Base-by-base conservation (phyloP, 2,329 filamentous ascomycete species). In the Elsinoe fawcettii region DNA sequence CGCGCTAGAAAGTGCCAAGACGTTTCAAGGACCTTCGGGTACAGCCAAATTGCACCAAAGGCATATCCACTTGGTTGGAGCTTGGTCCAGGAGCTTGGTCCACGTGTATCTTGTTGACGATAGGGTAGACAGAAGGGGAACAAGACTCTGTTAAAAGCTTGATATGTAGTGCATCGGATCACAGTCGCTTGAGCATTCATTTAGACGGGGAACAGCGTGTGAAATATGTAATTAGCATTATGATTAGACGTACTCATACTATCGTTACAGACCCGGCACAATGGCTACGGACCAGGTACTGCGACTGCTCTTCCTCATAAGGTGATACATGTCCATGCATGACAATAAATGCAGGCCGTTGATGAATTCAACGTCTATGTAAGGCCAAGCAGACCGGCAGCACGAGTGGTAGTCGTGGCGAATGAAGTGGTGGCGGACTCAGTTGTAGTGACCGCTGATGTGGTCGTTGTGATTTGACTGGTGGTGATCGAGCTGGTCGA, bases 1-100 rank as follows among this genome's bases (percentile, higher is more conserved):
- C 25, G 25, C 25, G 18, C 25, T 34, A 34, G 27, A 32, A 22
- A 23, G 23, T 32, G 46, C 46, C 46, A 51, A 51, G 46, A 32
- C 30, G 46, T 51, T 51, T 51, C 46, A 51, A 18, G 46, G 16
- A 22, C 46, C 46, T 32, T 51, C 27, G 46, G 46, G 27, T 51
- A 25, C 27, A 30, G 16, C 25, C 39, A 32, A 34, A 51, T 30
- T 51, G 25, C 23, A 51, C 5, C 11, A 12, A 3, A 37, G 6
- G 9, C 9, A 12, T 37, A 37, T 37, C 34, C 34, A 37, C 34
- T 37, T 37, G 34, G 34, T 12, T 14, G 34, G 14, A 12, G 34
- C 5, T 37, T 37, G 14, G 14, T 37, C 34, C 9, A 12, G 34
- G 34, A 3, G 11, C 5, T 14, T 37, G 34, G 30, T 32, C 30